Evolutionary conservation across 2,329 filamentous ascomycete species (phyloP), one percentile per base, ranked within the genome.

Genomic region (Paraphaeosphaeria sporulosa): DNA sequence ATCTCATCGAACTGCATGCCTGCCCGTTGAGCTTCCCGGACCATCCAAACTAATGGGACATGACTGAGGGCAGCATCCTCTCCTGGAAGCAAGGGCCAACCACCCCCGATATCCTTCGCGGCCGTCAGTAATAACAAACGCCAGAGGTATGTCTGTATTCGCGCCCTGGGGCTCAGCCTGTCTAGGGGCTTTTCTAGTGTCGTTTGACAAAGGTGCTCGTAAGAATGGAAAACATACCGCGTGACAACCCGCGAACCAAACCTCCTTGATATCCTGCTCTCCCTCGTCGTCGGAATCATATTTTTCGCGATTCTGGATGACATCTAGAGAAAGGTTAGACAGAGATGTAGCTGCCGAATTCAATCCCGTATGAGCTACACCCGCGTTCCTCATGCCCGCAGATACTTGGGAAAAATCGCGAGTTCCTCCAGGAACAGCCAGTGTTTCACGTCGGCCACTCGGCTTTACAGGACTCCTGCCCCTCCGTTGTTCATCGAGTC

Each of bases 231-330:
- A 1, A 70, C 73, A 66, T 64, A 79, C 76, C 1, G 87, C 91
- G 64, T 96, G 92, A 12, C 89, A 88, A 9, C 92, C 92, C 0
- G 91, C 84, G 69, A 95, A 95, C 89, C 90, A 92, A 0, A 94
- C 85, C 69, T 95, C 92, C 60, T 91, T 86, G 50, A 94, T 90
- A 65, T 94, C 90, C 70, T 94, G 91, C 1, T 84, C 81, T 0
- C 80, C 80, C 6, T 82, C 79, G 0, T 81, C 79, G n/a, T 73
- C 76, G 15, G 73, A 71, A 27, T 72, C 70, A 27, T 65, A 64
- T 3, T 67, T 68, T 19, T 71, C 59, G 51, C 62, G 61, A 2
- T 68, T 67, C 15, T 68, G 64, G 3, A 71, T 62, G 17, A 63
- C 67, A 19, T 72, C 70, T n/a, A 72, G 57, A 1, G 71, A 76